A percentile compares a stretch with the other conserved stretches of the same genome.
phyloP scores from a whole-genome alignment of 768 basidiomycete species.

The Asterophora parasitica region DNA sequence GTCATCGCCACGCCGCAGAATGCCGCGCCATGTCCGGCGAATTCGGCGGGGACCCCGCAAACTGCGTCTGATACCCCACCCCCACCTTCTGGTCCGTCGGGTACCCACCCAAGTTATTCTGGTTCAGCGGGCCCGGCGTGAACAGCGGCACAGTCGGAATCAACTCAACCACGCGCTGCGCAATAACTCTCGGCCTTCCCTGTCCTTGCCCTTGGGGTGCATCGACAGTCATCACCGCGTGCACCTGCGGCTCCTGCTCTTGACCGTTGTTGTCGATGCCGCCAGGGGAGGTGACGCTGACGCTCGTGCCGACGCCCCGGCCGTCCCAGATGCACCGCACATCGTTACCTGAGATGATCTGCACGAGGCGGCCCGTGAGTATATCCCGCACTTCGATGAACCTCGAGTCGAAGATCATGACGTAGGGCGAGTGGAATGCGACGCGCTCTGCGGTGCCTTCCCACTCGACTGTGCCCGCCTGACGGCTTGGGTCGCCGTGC shows the following conservation, averaged over 20 bases:
- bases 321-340: conserved; percentile 92
- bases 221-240: conserved; percentile 76
- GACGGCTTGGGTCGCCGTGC: conserved; percentile 83
- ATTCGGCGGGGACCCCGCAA: conserved; percentile 13
- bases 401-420: conserved; percentile 84
- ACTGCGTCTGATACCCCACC: conserved; percentile 11
- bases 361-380: conserved; percentile 73
- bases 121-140: conserved; percentile 32
- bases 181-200: conserved; percentile 48
- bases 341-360: conserved; percentile 82
- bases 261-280: conserved; percentile 53
- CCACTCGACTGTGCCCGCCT: conserved; percentile 83
- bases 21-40: conserved; percentile 13
- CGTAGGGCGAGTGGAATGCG: conserved; percentile 86
- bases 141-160: conserved; percentile 71
- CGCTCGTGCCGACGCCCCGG: conserved; percentile 54
- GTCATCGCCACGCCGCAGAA: conserved; percentile 3
- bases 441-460: conserved; percentile 89
- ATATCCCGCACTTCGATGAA: conserved; percentile 93
- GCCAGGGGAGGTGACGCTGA: conserved; percentile 22
- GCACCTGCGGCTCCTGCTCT: conserved; percentile 82
- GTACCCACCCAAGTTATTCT: not conserved
- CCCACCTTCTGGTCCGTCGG: conserved; percentile 6
- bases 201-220: conserved; percentile 37
- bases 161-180: conserved; percentile 75